Base-by-base conservation (phyloP, 1,284 basidiomycete genomes). In the Microbotryum intermedium region DNA sequence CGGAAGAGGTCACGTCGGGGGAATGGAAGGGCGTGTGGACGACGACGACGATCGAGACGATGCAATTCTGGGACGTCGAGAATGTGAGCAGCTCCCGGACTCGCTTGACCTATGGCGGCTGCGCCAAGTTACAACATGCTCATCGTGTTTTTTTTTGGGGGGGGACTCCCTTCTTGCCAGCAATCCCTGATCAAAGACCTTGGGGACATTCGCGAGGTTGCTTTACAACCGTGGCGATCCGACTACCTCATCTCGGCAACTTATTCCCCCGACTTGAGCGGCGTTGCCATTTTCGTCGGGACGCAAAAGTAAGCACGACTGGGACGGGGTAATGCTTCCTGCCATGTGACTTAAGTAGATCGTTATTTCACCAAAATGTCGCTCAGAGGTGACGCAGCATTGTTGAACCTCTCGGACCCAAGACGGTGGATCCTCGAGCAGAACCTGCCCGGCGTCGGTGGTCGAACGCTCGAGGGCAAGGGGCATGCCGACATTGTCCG, bases 401-500 rank as follows among this genome's bases (percentile, higher is more conserved):
- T 69, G 30, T 61, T 70, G 54, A 66, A 68, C 45, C 53, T 64
- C 2, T 42, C 51, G 9, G 55, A 69, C 20, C 53, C 61, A 20
- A 50, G 53, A 18, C 53, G 49, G 16, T 70, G 69, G 69, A 55
- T 58, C 18, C 57, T 70, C 43, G 68, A 69, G 50, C 69, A 68
- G 28, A 46, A 58, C 7, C 55, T 69, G 7, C 55, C 60, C 2
- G 53, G 60, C 34, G 55, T 56, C 1, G 60, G 62, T 26, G 62
- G 59, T 20, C 49, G 62, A 20, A 60, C 58, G 4, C 53, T 59
- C 16, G 59, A 55, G 20, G 54, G 44, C 26, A 53, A 48, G 21
- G 69, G 67, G 1, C 69, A 70, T 48, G 55, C 63, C 26, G 69
- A 70, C 59, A 70, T 70, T 23, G 67, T 70, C 16, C 59, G 69